Evolutionary conservation across 345 rosid species (phyloP).

Genomic region (Barbarea vulgaris): DNA sequence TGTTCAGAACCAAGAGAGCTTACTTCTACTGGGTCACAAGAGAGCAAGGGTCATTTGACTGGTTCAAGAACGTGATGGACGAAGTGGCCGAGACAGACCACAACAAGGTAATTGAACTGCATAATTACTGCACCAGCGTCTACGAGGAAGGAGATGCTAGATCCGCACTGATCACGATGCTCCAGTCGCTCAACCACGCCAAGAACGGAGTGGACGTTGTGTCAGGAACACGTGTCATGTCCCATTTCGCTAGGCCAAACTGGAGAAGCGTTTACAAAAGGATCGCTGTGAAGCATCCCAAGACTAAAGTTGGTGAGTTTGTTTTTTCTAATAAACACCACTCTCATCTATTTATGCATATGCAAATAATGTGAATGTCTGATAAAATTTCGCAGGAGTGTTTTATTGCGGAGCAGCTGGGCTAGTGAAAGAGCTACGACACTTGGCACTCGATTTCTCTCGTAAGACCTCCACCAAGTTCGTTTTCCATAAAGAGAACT

Average conservation of each 20-base stretch:
- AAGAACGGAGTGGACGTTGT: slow-evolving; percentile 79
- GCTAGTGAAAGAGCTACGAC: slow-evolving; percentile 56
- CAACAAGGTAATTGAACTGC: slow-evolving; percentile 71
- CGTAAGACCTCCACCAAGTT: slow-evolving; percentile 67
- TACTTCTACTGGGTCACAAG: slow-evolving; percentile 89
- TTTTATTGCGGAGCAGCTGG: slow-evolving; percentile 70
- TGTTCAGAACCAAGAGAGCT: slow-evolving; percentile 71
- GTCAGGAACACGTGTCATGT: slow-evolving; percentile 79
- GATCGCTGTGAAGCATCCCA: slow-evolving; percentile 59
- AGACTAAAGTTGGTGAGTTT: slow-evolving; percentile 64
- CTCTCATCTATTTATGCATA: background rate
- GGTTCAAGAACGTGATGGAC: slow-evolving; percentile 87
- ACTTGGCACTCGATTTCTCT: slow-evolving; percentile 60
- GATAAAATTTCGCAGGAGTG: slow-evolving; percentile 49
- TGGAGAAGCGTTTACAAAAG: slow-evolving; percentile 74
- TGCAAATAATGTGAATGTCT: slow-evolving; percentile 15
- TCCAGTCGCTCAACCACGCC: slow-evolving; percentile 71
- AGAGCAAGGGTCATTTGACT: slow-evolving; percentile 87
- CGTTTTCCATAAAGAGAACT: slow-evolving; percentile 72
- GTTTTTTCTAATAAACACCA: background rate
- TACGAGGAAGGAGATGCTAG: slow-evolving; percentile 90
- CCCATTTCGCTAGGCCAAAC: slow-evolving; percentile 78
- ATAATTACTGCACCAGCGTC: slow-evolving; percentile 82
- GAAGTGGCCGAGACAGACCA: slow-evolving; percentile 67
- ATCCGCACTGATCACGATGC: slow-evolving; percentile 79